These are phyloP conservation scores for Choiromyces venosus DNA, from an alignment of 495 filamentous ascomycete species.

Conservation along the genomic window DNA sequence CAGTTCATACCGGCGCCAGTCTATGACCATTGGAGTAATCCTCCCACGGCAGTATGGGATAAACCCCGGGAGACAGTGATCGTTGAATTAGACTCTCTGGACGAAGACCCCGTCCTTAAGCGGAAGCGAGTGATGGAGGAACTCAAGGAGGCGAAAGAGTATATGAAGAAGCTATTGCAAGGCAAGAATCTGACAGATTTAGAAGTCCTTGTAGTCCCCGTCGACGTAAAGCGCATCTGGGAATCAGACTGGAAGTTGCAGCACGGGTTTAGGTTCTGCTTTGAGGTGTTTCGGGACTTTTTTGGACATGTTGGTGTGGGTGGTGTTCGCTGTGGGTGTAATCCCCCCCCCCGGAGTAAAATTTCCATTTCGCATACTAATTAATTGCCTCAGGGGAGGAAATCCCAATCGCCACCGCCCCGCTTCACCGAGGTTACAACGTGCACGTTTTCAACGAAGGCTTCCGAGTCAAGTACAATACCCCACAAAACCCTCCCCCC, in stretches of 20 bases:
- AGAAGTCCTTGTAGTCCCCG: conserved; percentile 17
- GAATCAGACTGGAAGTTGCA: conserved; percentile 21
- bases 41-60: neutral
- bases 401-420: neutral
- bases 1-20: conserved; percentile 25
- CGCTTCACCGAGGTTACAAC: neutral
- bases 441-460: neutral
- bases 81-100: neutral
- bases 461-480: neutral
- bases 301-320: no score
- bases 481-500: neutral
- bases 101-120: neutral
- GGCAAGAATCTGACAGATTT: conserved; percentile 20
- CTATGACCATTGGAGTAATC: conserved; percentile 29
- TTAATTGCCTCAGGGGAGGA: neutral
- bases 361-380: neutral
- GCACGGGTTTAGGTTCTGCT: conserved; percentile 29
- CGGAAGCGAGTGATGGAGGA: neutral
- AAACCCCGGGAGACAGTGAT: neutral
- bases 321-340: no score
- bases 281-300: conserved; percentile 25
- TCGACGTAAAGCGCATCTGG: conserved; percentile 27
- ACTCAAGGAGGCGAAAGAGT: neutral
- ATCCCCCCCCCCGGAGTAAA: no score
- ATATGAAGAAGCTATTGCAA: conserved; percentile 2